Conservation (phyloP, 495 filamentous ascomycete species). For the Durotheca rogersii region DNA sequence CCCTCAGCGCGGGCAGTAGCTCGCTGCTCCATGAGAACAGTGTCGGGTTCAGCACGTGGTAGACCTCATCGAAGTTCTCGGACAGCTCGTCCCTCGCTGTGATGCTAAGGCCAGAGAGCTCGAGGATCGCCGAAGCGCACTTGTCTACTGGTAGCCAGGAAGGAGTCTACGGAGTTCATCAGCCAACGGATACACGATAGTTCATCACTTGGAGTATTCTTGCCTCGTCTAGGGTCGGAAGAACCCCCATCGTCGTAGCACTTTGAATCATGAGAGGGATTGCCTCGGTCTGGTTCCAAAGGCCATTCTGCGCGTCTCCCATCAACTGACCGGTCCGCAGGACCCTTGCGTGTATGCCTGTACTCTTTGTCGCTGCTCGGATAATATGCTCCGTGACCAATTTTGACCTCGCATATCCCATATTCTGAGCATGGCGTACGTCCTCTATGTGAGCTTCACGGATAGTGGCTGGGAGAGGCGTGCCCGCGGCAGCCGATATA, state of each 20-base stretch:
- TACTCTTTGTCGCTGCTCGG: conserved; percentile 32
- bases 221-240: conserved; percentile 53
- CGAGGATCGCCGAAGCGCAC: conserved; percentile 47
- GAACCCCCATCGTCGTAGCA: conserved; percentile 45
- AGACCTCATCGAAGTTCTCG: conserved; percentile 39
- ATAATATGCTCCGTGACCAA: conserved; percentile 61
- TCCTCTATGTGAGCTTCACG: conserved; percentile 43
- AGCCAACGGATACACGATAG: too few species aligned
- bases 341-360: conserved; percentile 42
- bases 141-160: conserved; percentile 58
- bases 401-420: conserved; percentile 65
- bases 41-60: conserved; percentile 54
- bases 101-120: conserved; percentile 33
- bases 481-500: conserved; percentile 48
- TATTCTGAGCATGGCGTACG: conserved; percentile 44
- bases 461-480: conserved; percentile 39
- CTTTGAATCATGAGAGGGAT: conserved; percentile 61
- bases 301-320: conserved; percentile 51
- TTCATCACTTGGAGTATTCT: conserved; percentile 7
- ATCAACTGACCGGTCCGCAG: conserved; percentile 62
- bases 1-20: conserved; percentile 49
- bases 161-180: conserved; percentile 35
- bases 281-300: conserved; percentile 66
- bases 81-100: neutral
- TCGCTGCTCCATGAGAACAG: conserved; percentile 54